phyloP scores from a whole-genome alignment of 441 rosid species.

The Omphalea diandra region DNA sequence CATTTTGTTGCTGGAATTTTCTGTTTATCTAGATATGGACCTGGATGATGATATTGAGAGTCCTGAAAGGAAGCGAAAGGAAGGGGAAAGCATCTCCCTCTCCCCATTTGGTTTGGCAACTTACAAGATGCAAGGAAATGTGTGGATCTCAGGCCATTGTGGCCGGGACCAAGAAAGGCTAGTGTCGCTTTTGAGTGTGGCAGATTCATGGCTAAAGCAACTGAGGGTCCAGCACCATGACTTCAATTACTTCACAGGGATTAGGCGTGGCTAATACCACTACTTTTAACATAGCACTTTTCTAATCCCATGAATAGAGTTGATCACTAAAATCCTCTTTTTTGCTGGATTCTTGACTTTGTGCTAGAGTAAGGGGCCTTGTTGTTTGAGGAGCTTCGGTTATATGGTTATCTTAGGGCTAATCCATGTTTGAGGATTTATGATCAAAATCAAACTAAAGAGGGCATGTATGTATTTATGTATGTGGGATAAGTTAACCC shows the following conservation, averaged over 20 bases:
- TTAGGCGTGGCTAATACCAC: constrained; percentile 52
- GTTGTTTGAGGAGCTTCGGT: constrained; percentile 19
- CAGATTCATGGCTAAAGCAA: constrained; percentile 98
- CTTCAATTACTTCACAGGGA: constrained; percentile 81
- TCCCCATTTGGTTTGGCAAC: constrained; percentile 86
- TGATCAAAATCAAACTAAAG: too few relatives aligned
- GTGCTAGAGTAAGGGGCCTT: neutral
- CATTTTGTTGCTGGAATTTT: neutral
- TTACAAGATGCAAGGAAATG: constrained; percentile 93
- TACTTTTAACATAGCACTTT: neutral
- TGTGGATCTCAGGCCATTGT: constrained; percentile 76
- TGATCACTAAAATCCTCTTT: constrained; percentile 12
- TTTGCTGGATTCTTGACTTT: constrained; percentile 10
- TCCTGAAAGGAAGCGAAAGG: constrained; percentile 48
- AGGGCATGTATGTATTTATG: too few relatives aligned
- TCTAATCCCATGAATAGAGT: constrained; percentile 21
- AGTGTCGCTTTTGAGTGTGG: constrained; percentile 75
- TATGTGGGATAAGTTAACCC: constrained; percentile 21
- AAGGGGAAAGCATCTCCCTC: constrained; percentile 60
- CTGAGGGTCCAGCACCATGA: constrained; percentile 95
- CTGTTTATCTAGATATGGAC: constrained; percentile 52
- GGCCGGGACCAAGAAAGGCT: constrained; percentile 84
- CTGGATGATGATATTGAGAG: constrained; percentile 56
- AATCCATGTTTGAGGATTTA: constrained; percentile 17
- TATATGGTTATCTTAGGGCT: constrained; percentile 7